Evolutionary conservation across 2,329 filamentous ascomycete genomes (phyloP).

Genomic region (Penicillium sumatraense): DNA sequence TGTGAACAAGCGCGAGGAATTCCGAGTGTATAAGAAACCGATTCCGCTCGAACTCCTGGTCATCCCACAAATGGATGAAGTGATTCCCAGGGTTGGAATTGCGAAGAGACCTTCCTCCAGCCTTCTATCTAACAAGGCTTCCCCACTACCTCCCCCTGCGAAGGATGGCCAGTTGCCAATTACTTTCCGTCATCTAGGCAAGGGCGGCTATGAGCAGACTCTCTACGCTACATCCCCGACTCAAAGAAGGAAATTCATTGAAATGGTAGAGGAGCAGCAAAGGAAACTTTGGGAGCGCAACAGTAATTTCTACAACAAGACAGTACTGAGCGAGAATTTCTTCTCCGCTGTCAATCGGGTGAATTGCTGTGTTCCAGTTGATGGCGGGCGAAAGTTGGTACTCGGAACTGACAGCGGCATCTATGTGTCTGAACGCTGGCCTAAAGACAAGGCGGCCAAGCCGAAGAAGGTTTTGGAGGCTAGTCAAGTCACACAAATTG

Average conservation of each 20-base stretch:
- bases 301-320: slow-evolving; percentile 72
- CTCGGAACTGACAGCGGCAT: slow-evolving; percentile 94
- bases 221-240: slow-evolving; percentile 85
- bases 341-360: slow-evolving; percentile 88
- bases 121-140: slow-evolving; percentile 67
- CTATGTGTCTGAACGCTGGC: slow-evolving; percentile 87
- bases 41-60: slow-evolving; percentile 92
- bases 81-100: slow-evolving; percentile 78
- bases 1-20: slow-evolving; percentile 89
- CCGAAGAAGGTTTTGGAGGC: slow-evolving; percentile 86
- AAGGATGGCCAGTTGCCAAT: slow-evolving; percentile 83
- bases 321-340: slow-evolving; percentile 79
- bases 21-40: slow-evolving; percentile 92
- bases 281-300: slow-evolving; percentile 75
- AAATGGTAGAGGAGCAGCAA: slow-evolving; percentile 91
- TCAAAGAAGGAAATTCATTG: slow-evolving; percentile 93
- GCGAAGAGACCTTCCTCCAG: slow-evolving; percentile 88
- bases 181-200: slow-evolving; percentile 93
- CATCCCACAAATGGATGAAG: slow-evolving; percentile 96
- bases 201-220: slow-evolving; percentile 90
- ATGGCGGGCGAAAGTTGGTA: slow-evolving; percentile 92
- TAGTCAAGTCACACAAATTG: slow-evolving; percentile 88
- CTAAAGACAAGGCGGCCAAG: slow-evolving; percentile 73
- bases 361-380: slow-evolving; percentile 91
- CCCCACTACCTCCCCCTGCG: slow-evolving; percentile 52